phyloP scores from a whole-genome alignment of 768 basidiomycete genomes.

The Crepidotus variabilis region DNA sequence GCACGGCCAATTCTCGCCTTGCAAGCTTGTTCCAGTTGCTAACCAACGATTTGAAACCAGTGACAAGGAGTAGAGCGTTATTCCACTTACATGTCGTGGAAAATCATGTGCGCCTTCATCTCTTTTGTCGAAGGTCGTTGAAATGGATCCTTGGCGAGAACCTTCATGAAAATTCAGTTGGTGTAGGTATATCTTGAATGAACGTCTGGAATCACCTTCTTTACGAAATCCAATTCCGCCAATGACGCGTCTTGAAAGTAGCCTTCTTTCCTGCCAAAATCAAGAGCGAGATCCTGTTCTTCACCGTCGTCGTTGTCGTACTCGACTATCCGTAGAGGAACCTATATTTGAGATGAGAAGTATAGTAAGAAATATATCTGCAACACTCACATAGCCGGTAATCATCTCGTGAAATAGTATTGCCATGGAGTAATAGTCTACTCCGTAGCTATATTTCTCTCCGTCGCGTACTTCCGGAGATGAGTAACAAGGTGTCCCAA shows the following conservation, averaged over 20 bases:
- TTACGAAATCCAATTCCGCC: conserved; percentile 12
- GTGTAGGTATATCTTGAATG: background rate
- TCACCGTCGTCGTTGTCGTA: background rate
- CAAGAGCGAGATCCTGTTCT: conserved; percentile 1
- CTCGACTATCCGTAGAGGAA: conserved; percentile 1
- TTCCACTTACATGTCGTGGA: conserved; percentile 12
- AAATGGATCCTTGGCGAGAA: conserved; percentile 14
- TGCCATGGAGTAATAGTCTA: conserved; percentile 20
- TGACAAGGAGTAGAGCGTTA: background rate
- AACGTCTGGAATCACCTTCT: conserved; percentile 3
- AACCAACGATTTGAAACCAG: background rate
- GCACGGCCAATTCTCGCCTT: conserved; percentile 8
- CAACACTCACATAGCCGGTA: conserved; percentile 15
- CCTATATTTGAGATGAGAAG: background rate
- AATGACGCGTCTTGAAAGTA: conserved; percentile 15
- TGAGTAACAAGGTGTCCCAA: conserved; percentile 93
- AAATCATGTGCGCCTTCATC: conserved; percentile 15
- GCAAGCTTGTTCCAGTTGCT: conserved; percentile 16
- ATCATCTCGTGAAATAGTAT: conserved; percentile 19
- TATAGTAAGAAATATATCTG: background rate
- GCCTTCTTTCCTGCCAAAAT: conserved; percentile 11
- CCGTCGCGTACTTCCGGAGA: conserved; percentile 93
- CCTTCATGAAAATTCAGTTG: conserved; percentile 3
- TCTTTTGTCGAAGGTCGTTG: conserved; percentile 10
- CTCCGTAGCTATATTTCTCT: conserved; percentile 51